Evolutionary conservation across 176 grass and related monocot genomes (phyloP), one percentile per base, ranked within the genome.

Genomic region (Sorghum bicolor): DNA sequence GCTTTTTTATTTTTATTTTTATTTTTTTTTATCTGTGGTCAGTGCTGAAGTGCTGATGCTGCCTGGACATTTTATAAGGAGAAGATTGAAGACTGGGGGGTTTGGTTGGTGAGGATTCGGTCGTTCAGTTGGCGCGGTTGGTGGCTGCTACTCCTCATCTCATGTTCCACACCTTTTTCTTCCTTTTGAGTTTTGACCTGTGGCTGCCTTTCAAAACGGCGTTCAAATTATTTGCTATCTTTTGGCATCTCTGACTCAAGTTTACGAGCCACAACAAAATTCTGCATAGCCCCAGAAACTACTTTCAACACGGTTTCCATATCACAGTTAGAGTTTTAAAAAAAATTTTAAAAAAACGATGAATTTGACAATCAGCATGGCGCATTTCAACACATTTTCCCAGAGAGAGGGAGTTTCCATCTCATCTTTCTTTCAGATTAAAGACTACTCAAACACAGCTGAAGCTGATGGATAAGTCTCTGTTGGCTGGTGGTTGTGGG

Each of bases 71-170:
- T 52, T 81, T 11, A 82, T 55, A 20, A 64, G 8, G 4, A 15
- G 24, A 4, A 39, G n/a, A 31, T 14, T 5, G 48, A 50, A 33
- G 10, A 13, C 9, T 26, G 24, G 2, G 13, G 5, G 25, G 41
- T 25, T 36, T 38, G 36, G 81, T 83, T 60, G 80, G 80, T 73
- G 80, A 61, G 37, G 80, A 62, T 60, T 73, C 2, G 25, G 52
- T 77, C 17, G 61, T 34, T 69, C 37, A n/a, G 39, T 83, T 64
- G 55, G 4, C 14, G 66, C 38, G 80, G 69, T 83, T 74, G 69
- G 80, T 83, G 36, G 76, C 72, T 30, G 24, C 2, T 30, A 16
- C 30, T 4, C 39, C 17, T 80, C 65, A 8, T 81, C 43, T 80
- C 30, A 73, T 47, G 40, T 29, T 47, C 24, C 41, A 30, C 40